These are phyloP conservation scores for Cucurbitaria berberidis DNA, from an alignment of 2,329 filamentous ascomycete species.

Conservation along the genomic window DNA sequence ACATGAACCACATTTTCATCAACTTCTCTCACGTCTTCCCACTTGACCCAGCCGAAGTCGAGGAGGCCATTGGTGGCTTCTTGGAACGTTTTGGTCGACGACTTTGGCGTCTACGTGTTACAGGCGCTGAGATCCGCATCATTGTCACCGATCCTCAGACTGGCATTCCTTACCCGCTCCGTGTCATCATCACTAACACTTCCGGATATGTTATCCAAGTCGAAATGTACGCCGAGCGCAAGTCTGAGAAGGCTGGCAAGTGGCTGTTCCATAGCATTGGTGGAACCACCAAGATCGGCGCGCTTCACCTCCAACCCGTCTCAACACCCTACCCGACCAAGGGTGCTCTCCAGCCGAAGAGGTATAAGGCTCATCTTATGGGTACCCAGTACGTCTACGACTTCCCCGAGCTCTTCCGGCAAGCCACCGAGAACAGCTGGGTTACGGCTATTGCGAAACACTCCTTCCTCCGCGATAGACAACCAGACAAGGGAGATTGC, in stretches of 20 bases:
- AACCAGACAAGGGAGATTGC: conserved; percentile 86
- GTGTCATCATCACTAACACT: conserved; percentile 97
- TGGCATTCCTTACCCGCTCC: conserved; percentile 85
- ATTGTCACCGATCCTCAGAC: conserved; percentile 91
- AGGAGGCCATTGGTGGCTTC: conserved; percentile 92
- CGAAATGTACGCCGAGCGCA: conserved; percentile 96
- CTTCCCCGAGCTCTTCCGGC: conserved; percentile 98
- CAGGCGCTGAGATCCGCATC: conserved; percentile 96
- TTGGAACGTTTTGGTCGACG: conserved; percentile 94
- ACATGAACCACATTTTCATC: conserved; percentile 99
- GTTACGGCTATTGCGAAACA: conserved; percentile 75
- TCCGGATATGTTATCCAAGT: conserved; percentile 98
- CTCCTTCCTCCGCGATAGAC: conserved; percentile 75
- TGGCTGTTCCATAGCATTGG: conserved; percentile 99
- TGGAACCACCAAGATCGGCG: conserved; percentile 90
- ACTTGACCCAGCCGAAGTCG: conserved; percentile 85
- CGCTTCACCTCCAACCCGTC: conserved; percentile 92
- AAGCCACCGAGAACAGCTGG: conserved; percentile 97
- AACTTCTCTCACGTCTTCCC: conserved; percentile 99
- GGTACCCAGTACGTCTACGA: conserved; percentile 99
- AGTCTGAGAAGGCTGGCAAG: conserved; percentile 90
- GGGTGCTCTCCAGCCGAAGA: conserved; percentile 97
- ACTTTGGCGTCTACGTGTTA: conserved; percentile 94
- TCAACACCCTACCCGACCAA: conserved; percentile 95
- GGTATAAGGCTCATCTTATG: conserved; percentile 99